Conservation (phyloP, 768 basidiomycete genomes). For the Boletus insuetus region DNA sequence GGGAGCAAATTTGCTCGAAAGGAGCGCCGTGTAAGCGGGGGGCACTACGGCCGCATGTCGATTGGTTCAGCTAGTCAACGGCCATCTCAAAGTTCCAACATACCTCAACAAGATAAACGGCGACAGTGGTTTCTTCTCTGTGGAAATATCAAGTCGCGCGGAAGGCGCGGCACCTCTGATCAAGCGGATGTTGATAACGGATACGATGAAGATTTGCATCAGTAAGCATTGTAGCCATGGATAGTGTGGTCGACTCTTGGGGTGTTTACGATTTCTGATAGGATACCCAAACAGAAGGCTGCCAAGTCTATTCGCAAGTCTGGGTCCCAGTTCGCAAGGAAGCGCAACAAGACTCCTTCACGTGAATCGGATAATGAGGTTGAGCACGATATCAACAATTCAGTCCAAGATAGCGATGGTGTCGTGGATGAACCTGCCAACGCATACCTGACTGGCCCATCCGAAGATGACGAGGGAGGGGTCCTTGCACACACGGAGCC, state of each 20-base stretch:
- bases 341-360: not conserved
- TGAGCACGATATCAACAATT: not conserved
- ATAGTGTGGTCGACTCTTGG: not conserved
- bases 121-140: conserved; percentile 14
- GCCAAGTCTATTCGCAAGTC: conserved; percentile 16
- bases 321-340: conserved; percentile 6
- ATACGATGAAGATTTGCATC: not conserved
- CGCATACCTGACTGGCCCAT: not conserved
- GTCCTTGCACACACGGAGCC: conserved; percentile 19
- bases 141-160: conserved; percentile 7
- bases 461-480: conserved; percentile 14
- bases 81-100: not conserved
- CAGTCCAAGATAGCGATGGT: conserved; percentile 3
- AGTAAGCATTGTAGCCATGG: conserved; percentile 3
- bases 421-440: not conserved
- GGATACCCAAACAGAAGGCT: conserved; percentile 3
- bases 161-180: not conserved
- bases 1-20: conserved; percentile 3
- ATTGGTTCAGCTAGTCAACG: conserved; percentile 10
- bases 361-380: conserved; percentile 3
- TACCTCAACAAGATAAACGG: not conserved
- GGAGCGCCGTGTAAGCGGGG: not conserved
- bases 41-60: conserved; percentile 20
- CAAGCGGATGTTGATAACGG: not conserved
- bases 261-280: conserved; percentile 8